Evolutionary conservation across 139 green algal genomes (phyloP).

Genomic region (Chlorella sp.): DNA sequence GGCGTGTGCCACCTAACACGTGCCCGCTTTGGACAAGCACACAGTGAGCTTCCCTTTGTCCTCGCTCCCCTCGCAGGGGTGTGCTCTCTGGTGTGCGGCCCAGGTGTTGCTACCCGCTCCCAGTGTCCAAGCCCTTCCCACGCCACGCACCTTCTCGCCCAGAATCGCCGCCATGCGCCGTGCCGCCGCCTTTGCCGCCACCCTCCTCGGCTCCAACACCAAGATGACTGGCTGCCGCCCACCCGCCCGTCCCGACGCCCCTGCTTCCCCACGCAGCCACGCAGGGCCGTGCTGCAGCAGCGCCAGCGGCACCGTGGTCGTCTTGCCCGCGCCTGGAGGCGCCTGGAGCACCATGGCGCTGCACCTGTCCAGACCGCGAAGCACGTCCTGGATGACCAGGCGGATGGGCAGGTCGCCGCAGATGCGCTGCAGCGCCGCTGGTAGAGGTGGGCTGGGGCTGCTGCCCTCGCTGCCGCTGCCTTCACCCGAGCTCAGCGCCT

Average conservation of each 20-base stretch:
- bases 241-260: too few species aligned
- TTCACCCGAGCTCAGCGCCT: too few species aligned
- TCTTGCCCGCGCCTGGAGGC: conserved; percentile 63
- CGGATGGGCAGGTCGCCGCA: neutral
- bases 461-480: too few species aligned
- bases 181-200: conserved; percentile 59
- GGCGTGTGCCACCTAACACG: neutral
- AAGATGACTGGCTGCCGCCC: conserved; percentile 2
- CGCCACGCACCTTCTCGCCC: conserved; percentile 33
- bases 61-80: neutral
- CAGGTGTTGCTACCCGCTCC: conserved; percentile 7
- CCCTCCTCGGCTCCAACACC: conserved; percentile 57
- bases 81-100: conserved; percentile 43
- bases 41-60: neutral
- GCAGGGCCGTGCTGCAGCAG: conserved; percentile 29
- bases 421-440: neutral
- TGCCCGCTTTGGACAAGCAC: neutral
- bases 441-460: neutral
- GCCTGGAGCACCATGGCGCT: conserved; percentile 12
- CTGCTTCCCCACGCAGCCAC: conserved; percentile 21
- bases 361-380: neutral
- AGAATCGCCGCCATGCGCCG: conserved; percentile 55
- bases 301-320: conserved; percentile 52
- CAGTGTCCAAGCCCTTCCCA: conserved; percentile 23
- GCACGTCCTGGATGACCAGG: neutral